A percentile compares a stretch with the other conserved stretches of the same genome.
Evolutionary conservation across 192 early-diverging fungal species (phyloP).

Genomic region (Coemansia sp.): DNA sequence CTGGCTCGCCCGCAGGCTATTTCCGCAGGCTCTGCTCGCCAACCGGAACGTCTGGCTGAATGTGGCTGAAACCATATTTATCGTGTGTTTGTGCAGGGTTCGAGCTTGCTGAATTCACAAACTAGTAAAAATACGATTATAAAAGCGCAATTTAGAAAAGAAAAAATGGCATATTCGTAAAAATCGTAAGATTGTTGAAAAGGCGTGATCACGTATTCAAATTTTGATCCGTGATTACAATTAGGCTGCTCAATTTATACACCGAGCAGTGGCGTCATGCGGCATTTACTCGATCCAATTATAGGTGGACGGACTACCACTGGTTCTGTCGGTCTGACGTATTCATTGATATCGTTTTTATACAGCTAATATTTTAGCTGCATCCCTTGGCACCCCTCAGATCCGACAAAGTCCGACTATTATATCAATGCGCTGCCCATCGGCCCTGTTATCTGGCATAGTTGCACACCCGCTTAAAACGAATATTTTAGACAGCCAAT

Average conservation of each 20-base stretch:
- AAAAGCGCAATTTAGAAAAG: background rate
- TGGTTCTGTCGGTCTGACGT: slow-evolving; percentile 21
- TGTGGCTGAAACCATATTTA: no score
- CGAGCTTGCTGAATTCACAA: background rate
- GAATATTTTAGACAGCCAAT: no score
- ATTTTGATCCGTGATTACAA: slow-evolving; percentile 5
- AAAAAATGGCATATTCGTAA: background rate
- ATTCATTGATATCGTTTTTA: no score
- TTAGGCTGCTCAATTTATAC: slow-evolving; percentile 29
- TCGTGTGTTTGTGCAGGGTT: no score
- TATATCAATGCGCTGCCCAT: no score
- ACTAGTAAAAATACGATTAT: slow-evolving; percentile 1
- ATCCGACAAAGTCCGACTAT: no score
- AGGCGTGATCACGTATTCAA: no score
- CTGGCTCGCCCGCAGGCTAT: slow-evolving; percentile 5
- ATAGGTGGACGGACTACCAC: slow-evolving; percentile 32
- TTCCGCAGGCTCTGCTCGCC: background rate
- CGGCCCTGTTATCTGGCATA: no score
- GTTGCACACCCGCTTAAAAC: no score
- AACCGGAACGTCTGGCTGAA: background rate
- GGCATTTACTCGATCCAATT: slow-evolving; percentile 35
- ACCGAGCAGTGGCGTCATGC: slow-evolving; percentile 14
- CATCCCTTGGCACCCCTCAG: no score
- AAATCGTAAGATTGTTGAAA: background rate
- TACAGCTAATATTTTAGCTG: no score